Evolutionary conservation across 345 rosid genomes (phyloP), one percentile per base, ranked within the genome.

Genomic region (Hibiscus trionum): DNA sequence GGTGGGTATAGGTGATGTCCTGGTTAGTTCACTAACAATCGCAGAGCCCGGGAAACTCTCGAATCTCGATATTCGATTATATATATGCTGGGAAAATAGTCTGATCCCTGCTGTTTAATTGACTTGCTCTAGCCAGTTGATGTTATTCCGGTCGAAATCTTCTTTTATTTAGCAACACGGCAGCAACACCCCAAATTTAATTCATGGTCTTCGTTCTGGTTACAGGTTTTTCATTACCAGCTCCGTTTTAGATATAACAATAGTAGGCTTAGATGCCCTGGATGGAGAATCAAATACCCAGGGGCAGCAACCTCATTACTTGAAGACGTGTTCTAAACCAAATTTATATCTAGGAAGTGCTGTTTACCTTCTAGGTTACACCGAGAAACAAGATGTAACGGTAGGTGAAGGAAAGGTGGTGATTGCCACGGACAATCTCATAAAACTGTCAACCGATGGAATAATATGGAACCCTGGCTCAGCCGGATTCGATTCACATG

Each of bases 381-480:
- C 84, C 0, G 82, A 84, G 75, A 84, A 87, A 58, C 82, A 85
- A 50, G 91, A 88, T 61, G 65, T 91, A 52, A 84, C 82, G 26
- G 80, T 94, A 12, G 94, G 95, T 55, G 98, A 94, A 56, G 98
- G 96, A n/a, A 91, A 94, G 82, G 88, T 94, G 71, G 95, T 88
- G 35, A 88, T 94, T 66, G 98, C 98, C 63, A 94, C 96, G 0
- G 97, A 91, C 71, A 94, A 85, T 86, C 96, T 94, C 77, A 82
- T 94, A 64, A 94, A 91, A 77, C 82, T 94, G 33, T 94, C 93
- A 16, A 91, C 91, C 2, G 86, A 90, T 78, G 98, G 93, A 60
- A 85, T 86, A 72, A 47, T 73, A 0, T 94, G 91, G 97, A 84
- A 84, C 76, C 95, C 92, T 47, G 97, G 97, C 50, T 91, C 98